Evolutionary conservation across 1,284 basidiomycete species (phyloP), one percentile per base, ranked within the genome.

Genomic region (Schizophyllum commune): DNA sequence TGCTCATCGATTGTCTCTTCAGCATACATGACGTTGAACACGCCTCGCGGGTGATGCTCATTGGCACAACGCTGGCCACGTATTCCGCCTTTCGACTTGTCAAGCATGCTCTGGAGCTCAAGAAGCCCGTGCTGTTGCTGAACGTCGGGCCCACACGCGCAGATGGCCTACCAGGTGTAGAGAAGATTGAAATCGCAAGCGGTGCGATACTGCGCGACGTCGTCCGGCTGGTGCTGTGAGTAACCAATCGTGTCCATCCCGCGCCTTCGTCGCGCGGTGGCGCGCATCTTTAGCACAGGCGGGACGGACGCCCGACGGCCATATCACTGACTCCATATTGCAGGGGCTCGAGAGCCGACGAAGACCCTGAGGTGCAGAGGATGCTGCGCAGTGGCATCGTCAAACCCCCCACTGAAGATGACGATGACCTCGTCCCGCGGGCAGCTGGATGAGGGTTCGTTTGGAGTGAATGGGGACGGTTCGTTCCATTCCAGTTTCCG

Each of bases 61-160:
- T 96, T 51, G 94, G 95, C 33, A 94, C 93, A 0, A 94, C 92
- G 0, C 81, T 97, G 13, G 94, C 95, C 1, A 97, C 95, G 0
- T 96, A 91, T 73, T 94, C 92, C 7, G 93, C 94, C 1, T 96
- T 89, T 73, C 80, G 93, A 89, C 89, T 66, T 53, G 71, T 96
- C 58, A 93, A 89, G 71, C 87, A 86, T 65, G 92, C 94, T 1
- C 70, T 89, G 9, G 84, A 92, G 61, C 76, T 84, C 11, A 77
- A 80, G 27, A 96, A 94, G 71, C 87, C 86, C 0, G 86, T 94
- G 3, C 74, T 95, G 59, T 78, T 95, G 63, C 76, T 97, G 55
- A 96, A 96, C 63, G 75, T 93, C 15, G 95, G 95, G 1, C 93
- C 94, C 1, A 89, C 91, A 0, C 82, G 94, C 52, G 93, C 88